Conservation (phyloP, 176 grass and related monocot genomes). For the Aegilops tauschii region DNA sequence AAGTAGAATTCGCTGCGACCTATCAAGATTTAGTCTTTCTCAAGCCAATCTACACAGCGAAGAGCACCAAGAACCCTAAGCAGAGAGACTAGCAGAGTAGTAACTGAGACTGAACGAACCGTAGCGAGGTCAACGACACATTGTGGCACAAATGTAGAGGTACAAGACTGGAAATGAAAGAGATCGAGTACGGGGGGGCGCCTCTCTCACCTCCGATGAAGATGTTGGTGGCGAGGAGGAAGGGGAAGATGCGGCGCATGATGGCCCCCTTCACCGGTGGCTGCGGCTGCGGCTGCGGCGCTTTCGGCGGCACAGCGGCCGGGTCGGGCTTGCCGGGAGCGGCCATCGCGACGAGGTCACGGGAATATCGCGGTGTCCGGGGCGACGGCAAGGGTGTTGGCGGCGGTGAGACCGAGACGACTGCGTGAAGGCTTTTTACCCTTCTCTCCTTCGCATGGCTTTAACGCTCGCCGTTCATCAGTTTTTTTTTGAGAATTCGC, state of each 20-base stretch:
- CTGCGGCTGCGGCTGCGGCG: constrained; percentile 26
- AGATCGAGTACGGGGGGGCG: neutral
- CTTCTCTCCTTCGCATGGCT: neutral
- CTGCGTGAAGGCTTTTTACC: neutral
- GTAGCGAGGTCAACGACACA: neutral
- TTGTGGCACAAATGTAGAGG: neutral
- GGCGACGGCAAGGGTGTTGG: neutral
- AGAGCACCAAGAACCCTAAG: neutral
- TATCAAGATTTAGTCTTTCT: neutral
- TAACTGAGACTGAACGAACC: neutral
- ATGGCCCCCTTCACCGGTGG: constrained; percentile 49
- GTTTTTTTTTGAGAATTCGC: no score
- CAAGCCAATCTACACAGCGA: neutral
- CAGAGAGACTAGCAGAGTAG: neutral
- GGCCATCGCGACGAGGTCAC: constrained; percentile 26
- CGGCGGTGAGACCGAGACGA: neutral
- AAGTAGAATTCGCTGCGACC: neutral
- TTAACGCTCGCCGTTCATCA: no score
- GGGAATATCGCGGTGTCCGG: neutral
- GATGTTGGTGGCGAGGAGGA: constrained; percentile 73
- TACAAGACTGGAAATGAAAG: neutral
- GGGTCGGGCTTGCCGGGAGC: constrained; percentile 13
- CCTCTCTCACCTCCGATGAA: constrained; percentile 65
- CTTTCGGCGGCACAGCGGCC: constrained; percentile 7
- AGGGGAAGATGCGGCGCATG: constrained; percentile 70